A percentile compares a stretch with the other conserved stretches of the same genome.
Conservation (phyloP, 768 basidiomycete species). For the Auricularia heimuer region DNA sequence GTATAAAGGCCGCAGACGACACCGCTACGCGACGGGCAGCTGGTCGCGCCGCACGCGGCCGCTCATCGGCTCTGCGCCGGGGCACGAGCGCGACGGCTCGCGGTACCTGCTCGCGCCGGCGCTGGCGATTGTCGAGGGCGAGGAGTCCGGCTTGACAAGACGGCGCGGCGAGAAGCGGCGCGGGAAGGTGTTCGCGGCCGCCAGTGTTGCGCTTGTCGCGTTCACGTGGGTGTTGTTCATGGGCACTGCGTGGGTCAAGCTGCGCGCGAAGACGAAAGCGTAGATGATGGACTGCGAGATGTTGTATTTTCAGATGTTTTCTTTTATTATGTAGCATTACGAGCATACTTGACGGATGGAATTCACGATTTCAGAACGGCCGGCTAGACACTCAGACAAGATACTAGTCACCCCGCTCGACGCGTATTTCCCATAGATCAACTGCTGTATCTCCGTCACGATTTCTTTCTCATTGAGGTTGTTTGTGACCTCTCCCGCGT, state of each 20-base stretch:
- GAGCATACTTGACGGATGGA: no score
- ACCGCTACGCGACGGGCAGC: background rate
- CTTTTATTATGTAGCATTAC: no score
- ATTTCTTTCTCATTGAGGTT: no score
- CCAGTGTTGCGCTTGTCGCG: constrained; percentile 34
- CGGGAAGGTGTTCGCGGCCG: constrained; percentile 39
- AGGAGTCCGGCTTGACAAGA: constrained; percentile 13
- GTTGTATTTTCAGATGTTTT: no score
- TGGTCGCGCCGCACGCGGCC: constrained; percentile 5
- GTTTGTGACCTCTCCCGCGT: no score
- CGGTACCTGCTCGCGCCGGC: constrained; percentile 10
- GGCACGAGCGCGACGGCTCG: background rate
- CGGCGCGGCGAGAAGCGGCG: constrained; percentile 29
- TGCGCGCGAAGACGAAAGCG: constrained; percentile 29
- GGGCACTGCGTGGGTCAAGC: constrained; percentile 45
- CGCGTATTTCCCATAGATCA: no score
- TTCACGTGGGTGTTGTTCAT: constrained; percentile 58
- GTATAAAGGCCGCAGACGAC: background rate
- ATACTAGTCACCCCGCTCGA: no score
- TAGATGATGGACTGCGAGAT: no score
- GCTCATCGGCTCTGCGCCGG: background rate
- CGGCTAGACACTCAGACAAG: no score
- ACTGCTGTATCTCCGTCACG: no score
- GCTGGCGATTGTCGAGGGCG: constrained; percentile 16
- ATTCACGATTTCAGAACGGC: no score